These are phyloP conservation scores for Poteriospumella lacustris DNA, from an alignment of 108 stramenopile genomes.

Conservation along the genomic window DNA sequence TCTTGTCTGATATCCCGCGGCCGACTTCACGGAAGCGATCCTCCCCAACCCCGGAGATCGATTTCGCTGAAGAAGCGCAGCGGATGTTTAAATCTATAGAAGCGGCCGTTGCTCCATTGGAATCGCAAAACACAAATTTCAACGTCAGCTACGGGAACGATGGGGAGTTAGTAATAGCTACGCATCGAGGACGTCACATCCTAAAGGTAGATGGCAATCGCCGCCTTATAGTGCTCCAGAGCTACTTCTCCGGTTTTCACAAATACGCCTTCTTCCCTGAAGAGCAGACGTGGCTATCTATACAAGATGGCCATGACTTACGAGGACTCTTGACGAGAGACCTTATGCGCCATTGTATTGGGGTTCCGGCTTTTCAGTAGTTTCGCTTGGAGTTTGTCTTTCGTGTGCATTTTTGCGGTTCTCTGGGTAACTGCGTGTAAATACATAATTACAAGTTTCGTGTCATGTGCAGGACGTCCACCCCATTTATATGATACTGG, in stretches of 20 bases:
- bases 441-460: too few species aligned
- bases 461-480: too few species aligned
- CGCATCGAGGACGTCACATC: background rate
- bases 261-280: background rate
- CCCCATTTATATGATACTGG: slow-evolving; percentile 17
- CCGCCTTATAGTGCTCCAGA: background rate
- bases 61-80: background rate
- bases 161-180: background rate
- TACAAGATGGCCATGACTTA: background rate
- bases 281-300: background rate
- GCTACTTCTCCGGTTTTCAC: background rate
- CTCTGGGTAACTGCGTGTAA: too few species aligned
- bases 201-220: background rate
- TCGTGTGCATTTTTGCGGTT: too few species aligned
- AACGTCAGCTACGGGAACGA: background rate
- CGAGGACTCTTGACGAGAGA: background rate
- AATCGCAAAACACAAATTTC: background rate
- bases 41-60: too few species aligned
- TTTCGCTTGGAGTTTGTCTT: too few species aligned
- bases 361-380: background rate
- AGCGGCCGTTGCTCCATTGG: background rate
- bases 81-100: background rate
- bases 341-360: background rate
- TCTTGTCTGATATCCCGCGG: too few species aligned
- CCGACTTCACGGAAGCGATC: too few species aligned